phyloP scores from a whole-genome alignment of 1,284 basidiomycete genomes.

The Austroboletus niveus region DNA sequence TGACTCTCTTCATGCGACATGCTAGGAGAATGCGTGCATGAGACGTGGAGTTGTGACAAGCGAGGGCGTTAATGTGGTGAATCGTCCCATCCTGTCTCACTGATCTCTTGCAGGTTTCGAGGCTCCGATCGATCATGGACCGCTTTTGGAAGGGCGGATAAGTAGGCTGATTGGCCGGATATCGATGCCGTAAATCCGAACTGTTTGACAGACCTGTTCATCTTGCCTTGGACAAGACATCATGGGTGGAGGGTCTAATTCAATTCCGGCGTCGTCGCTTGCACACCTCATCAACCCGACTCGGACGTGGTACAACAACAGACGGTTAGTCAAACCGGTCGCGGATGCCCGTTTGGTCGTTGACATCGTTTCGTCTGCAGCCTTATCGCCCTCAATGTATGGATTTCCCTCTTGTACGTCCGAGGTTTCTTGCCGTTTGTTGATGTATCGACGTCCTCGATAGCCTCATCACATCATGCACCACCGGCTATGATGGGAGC shows the following conservation, averaged over 20 bases:
- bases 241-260: conserved; percentile 46
- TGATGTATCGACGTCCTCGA: not conserved
- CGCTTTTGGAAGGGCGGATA: too few species aligned
- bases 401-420: conserved; percentile 65
- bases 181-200: too few species aligned
- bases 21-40: too few species aligned
- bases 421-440: not conserved
- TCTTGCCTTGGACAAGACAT: conserved; percentile 22
- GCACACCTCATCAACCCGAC: conserved; percentile 59
- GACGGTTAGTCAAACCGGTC: not conserved
- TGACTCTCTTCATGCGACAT: too few species aligned
- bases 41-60: too few species aligned
- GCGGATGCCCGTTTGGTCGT: not conserved
- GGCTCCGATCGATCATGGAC: too few species aligned
- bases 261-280: conserved; percentile 39
- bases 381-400: conserved; percentile 61
- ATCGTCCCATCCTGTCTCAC: too few species aligned
- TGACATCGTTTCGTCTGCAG: conserved; percentile 33
- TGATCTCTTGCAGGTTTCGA: too few species aligned
- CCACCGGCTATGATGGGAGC: conserved; percentile 74
- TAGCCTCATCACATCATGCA: conserved; percentile 73
- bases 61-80: too few species aligned
- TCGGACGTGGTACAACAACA: conserved; percentile 12
- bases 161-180: too few species aligned
- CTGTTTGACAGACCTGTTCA: too few species aligned